phyloP scores from a whole-genome alignment of 805 yeast species.

The Ascoidea rubescens region DNA sequence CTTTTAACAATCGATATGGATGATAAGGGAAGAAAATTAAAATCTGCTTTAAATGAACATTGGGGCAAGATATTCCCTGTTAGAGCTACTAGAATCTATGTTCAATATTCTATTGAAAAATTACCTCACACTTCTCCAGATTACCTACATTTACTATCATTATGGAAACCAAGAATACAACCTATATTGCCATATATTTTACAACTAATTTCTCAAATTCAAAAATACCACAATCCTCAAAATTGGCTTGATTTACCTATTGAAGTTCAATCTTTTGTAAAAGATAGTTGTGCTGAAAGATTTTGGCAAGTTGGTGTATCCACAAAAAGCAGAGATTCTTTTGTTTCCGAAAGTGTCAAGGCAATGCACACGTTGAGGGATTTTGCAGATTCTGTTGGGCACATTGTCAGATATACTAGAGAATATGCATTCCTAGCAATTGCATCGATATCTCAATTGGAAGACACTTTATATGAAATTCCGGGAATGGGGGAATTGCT shows the following conservation, averaged over 20 bases:
- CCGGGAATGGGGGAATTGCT: slow-evolving; percentile 66
- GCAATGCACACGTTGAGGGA: slow-evolving; percentile 91
- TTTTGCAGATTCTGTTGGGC: slow-evolving; percentile 97
- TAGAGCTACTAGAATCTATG: slow-evolving; percentile 85
- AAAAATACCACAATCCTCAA: slow-evolving; percentile 85
- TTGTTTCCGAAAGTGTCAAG: slow-evolving; percentile 84
- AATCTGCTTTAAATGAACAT: slow-evolving; percentile 67
- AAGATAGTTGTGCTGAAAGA: slow-evolving; percentile 77
- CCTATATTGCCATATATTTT: slow-evolving; percentile 87
- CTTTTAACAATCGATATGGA: slow-evolving; percentile 76
- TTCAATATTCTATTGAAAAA: slow-evolving; percentile 91
- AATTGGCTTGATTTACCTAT: slow-evolving; percentile 83
- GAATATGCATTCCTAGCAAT: slow-evolving; percentile 89
- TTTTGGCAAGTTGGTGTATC: slow-evolving; percentile 99
- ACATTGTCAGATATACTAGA: slow-evolving; percentile 85
- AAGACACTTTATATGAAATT: slow-evolving; percentile 75
- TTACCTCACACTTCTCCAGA: slow-evolving; percentile 68
- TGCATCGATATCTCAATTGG: slow-evolving; percentile 80
- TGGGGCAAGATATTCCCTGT: slow-evolving; percentile 95
- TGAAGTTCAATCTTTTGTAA: slow-evolving; percentile 87
- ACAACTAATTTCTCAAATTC: slow-evolving; percentile 78
- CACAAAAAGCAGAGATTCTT: slow-evolving; percentile 84
- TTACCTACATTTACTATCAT: slow-evolving; percentile 47
- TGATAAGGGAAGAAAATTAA: slow-evolving; percentile 67
- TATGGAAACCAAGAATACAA: slow-evolving; percentile 90